Base-by-base conservation (phyloP, 1,284 basidiomycete genomes). In the Ustilago hordei region DNA sequence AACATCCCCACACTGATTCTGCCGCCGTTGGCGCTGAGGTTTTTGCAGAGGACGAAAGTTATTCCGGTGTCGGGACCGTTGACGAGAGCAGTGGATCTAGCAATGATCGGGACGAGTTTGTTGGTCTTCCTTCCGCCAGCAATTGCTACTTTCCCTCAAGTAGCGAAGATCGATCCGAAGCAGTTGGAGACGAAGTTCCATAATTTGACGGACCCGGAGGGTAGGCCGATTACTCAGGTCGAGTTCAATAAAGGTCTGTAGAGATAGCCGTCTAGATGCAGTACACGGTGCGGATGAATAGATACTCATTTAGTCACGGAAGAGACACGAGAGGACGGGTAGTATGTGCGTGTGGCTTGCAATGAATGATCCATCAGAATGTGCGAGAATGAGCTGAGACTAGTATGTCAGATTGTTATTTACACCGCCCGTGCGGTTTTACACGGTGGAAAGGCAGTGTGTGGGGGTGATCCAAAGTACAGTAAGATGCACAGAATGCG, bases 111-210 rank as follows among this genome's bases (percentile, higher is more conserved):
- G 6, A 77, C 87, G 1, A 88, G 87, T 2, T 86, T 89, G 15
- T 87, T 88, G 55, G 76, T 88, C 57, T 89, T 89, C 86, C 84
- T 89, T 0, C 89, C 89, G 0, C 89, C 89, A 8, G 88, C 89
- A n/a, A 89, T 90, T 74, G 89, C 89, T 12, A 87, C 88, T 70
- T 90, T 89, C 84, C 89, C 89, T 6, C 88, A 89, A 70, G 82
- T 87, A 13, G 88, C 87, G 0, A 69, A 69, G 6, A 87, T 88
- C 36, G 75, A 80, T 54, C 84, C 87, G 13, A 80, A 84, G 32
- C 86, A 86, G 69, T 83, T 89, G 12, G 86, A 87, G 59, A 82
- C 87, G 56, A 62, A 79, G 17, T 87, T 86, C 78, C 74, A 86
- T 31, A 56, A 78, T 53, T 83, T 88, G 55, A 80, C 80, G 45